phyloP scores from a whole-genome alignment of 2,329 filamentous ascomycete species.

The Colletotrichum sp. region DNA sequence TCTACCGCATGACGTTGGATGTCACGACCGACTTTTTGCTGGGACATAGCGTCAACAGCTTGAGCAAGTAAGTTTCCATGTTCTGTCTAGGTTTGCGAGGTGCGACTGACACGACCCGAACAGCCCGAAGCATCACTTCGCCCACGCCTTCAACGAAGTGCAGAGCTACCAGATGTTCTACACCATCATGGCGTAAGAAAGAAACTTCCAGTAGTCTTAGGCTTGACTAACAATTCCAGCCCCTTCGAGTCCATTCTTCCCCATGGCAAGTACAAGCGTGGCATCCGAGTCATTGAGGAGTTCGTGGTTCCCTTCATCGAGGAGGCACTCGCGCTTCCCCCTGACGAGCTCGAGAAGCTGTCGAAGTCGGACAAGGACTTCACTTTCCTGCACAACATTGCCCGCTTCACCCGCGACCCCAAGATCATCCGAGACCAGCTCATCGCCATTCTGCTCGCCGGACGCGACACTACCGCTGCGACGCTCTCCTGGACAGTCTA shows the following conservation, averaged over 20 bases:
- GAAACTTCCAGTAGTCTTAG: background rate
- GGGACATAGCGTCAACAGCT: conserved; percentile 58
- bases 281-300: conserved; percentile 68
- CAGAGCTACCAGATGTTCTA: conserved; percentile 71
- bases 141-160: conserved; percentile 72
- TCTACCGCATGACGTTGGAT: conserved; percentile 71
- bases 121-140: conserved; percentile 65
- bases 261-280: conserved; percentile 62
- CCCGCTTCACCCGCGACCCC: conserved; percentile 67
- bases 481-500: conserved; percentile 54
- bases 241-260: conserved; percentile 65
- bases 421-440: conserved; percentile 78
- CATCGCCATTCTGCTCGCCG: conserved; percentile 69
- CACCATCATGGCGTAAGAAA: conserved; percentile 49
- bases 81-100: background rate
- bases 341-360: conserved; percentile 71
- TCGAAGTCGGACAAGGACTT: conserved; percentile 70
- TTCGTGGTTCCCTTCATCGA: conserved; percentile 77
- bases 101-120: conserved; percentile 16
- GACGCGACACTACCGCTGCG: conserved; percentile 59
- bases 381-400: conserved; percentile 81
- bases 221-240: conserved; percentile 37
- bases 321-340: conserved; percentile 65
- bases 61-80: conserved; percentile 39
- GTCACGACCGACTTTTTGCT: conserved; percentile 73